A percentile compares a stretch with the other conserved stretches of the same genome.
These are phyloP conservation scores for Hymenoscyphus occultus DNA, from an alignment of 2,329 filamentous ascomycete species.

Conservation along the genomic window DNA sequence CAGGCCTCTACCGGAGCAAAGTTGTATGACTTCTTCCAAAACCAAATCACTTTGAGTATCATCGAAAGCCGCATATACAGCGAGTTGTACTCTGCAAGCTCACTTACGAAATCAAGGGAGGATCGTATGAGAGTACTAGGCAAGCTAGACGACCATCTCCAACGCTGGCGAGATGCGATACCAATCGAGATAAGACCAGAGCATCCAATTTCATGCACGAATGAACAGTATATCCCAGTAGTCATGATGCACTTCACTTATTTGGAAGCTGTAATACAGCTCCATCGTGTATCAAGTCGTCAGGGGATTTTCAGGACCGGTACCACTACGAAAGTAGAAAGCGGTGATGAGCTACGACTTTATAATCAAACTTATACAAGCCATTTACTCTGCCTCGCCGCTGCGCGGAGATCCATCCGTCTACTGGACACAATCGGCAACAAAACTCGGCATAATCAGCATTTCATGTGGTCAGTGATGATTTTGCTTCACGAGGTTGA, in stretches of 20 bases:
- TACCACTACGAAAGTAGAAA: constrained; percentile 10
- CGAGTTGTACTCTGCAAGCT: constrained; percentile 29
- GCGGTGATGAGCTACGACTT: constrained; percentile 14
- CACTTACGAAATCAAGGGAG: constrained; percentile 25
- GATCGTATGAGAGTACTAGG: constrained; percentile 26
- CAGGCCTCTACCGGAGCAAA: constrained; percentile 12
- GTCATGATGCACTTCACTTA: constrained; percentile 30
- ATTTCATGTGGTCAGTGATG: constrained; percentile 22
- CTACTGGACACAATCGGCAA: constrained; percentile 21
- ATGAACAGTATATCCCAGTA: constrained; percentile 21
- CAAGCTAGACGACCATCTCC: constrained; percentile 27
- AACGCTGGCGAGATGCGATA: constrained; percentile 27
- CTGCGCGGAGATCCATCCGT: constrained; percentile 25
- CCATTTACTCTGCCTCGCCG: constrained; percentile 23
- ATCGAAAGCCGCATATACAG: constrained; percentile 28
- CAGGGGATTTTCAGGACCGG: constrained; percentile 17
- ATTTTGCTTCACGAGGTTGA: constrained; percentile 15
- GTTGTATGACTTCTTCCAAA: constrained; percentile 22
- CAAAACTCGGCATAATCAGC: constrained; percentile 17
- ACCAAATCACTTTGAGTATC: constrained; percentile 22
- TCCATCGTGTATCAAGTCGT: constrained; percentile 26
- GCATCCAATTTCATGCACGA: constrained; percentile 21
- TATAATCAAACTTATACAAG: constrained; percentile 27
- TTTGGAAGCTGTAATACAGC: constrained; percentile 24
- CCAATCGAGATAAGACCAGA: constrained; percentile 30